Base-by-base conservation (phyloP, 2,329 filamentous ascomycete genomes). In the Passalora sequoiae region DNA sequence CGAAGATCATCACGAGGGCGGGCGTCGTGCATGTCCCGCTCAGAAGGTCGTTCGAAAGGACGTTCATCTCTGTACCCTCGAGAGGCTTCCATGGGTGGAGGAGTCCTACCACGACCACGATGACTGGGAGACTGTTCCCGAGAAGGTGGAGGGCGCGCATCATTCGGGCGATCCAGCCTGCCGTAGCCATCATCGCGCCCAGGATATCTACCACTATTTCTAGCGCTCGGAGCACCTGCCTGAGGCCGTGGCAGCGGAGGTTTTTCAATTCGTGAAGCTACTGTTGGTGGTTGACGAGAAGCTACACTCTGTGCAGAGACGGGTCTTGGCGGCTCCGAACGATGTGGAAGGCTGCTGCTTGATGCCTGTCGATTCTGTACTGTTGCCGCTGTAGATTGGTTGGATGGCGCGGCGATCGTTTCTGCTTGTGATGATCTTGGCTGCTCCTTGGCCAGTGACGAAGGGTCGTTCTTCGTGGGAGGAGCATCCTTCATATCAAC, bases 91-190 rank as follows among this genome's bases (percentile, higher is more conserved):
- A n/a, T n/a, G 28, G 24, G 40, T 17, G 48, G 51, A 13, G 69
- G 67, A 3, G 67, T 68, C 45, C 67, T 61, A 19, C 53, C 56
- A 37, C 67, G 61, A 33, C 63, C 38, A 27, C 50, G 52, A 20
- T 55, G 63, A 30, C 61, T 62, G 21, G 64, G 69, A 15, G 70
- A 71, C 21, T 59, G 58, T 12, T 70, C 67, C 39, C 69, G 65
- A 20, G 66, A 60, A 24, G 24, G 12, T 15, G 32, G 32, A n/a
- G 48, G 51, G 12, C 57, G 53, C 13, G 57, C 47, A 28, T 74
- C 70, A 19, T 49, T 55, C 1, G 66, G 63, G 25, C 69, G 62
- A 13, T 74, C 70, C 13, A 68, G 62, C 42, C 72, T 63, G 22
- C 70, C 69, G 46, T 70, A 69, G 6, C 69, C 64, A 20, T 59